These are phyloP conservation scores for Endogone sp. DNA, from an alignment of 192 early-diverging fungal genomes.

Conservation along the genomic window DNA sequence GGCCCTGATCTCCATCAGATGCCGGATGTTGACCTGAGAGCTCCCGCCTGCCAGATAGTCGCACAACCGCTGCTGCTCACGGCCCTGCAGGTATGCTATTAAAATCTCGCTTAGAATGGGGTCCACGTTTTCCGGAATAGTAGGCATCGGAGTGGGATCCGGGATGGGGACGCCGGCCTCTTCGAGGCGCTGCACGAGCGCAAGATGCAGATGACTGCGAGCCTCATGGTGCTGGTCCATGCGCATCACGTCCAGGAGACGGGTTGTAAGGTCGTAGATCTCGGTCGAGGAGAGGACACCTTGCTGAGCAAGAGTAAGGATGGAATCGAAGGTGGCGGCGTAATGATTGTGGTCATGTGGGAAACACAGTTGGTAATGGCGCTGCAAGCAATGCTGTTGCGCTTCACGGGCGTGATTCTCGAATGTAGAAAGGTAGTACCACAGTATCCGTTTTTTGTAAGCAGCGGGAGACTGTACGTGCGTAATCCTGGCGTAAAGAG, in stretches of 20 bases:
- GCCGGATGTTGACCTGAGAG: neutral
- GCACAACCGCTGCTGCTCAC: neutral
- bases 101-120: neutral
- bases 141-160: neutral
- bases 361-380: constrained; percentile 16
- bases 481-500: neutral
- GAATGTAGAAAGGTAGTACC: constrained; percentile 7
- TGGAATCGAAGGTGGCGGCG: constrained; percentile 13
- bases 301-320: constrained; percentile 10
- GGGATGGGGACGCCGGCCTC: constrained; percentile 1
- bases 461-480: neutral
- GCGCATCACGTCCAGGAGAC: constrained; percentile 12
- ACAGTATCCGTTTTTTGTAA: neutral
- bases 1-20: neutral
- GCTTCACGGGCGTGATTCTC: constrained; percentile 5
- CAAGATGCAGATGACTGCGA: constrained; percentile 8
- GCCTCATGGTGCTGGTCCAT: constrained; percentile 12
- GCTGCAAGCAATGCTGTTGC: constrained; percentile 10
- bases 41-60: constrained; percentile 1
- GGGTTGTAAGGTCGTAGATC: neutral
- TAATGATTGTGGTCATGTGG: constrained; percentile 13
- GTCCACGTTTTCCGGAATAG: neutral
- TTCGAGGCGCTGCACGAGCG: neutral
- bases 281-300: constrained; percentile 9
- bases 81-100: neutral